These are phyloP conservation scores for Castanopsis chinensis DNA, from an alignment of 306 rosid species.

Conservation along the genomic window DNA sequence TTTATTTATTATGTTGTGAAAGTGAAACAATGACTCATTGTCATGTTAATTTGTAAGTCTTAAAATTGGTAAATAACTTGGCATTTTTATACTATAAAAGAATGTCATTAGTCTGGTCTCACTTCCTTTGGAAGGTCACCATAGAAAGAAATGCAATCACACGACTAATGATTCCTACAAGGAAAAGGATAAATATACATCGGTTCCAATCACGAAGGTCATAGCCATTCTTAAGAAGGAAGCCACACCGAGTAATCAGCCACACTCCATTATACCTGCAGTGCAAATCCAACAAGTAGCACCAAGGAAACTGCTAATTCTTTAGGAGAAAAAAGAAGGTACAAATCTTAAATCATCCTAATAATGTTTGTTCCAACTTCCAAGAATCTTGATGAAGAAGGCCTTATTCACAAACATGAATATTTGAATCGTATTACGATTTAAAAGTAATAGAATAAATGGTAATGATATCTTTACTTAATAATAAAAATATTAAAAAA, in stretches of 20 bases:
- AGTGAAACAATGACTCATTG: too few relatives aligned
- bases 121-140: conserved; percentile 75
- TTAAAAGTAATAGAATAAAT: too few relatives aligned
- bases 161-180: conserved; percentile 61
- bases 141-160: conserved; percentile 56
- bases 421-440: too few relatives aligned
- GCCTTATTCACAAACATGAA: too few relatives aligned
- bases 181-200: conserved; percentile 55
- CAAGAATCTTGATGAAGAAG: too few relatives aligned
- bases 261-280: conserved; percentile 89
- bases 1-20: too few relatives aligned
- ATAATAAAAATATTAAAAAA: too few relatives aligned
- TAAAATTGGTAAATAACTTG: too few relatives aligned
- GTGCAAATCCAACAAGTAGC: background rate
- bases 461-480: too few relatives aligned
- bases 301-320: background rate
- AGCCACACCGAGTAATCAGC: conserved; percentile 85
- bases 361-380: background rate
- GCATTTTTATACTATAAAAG: background rate
- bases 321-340: background rate
- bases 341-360: background rate
- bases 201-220: conserved; percentile 75
- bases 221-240: conserved; percentile 54
- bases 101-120: conserved; percentile 19
- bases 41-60: too few relatives aligned